Evolutionary conservation across 2,329 filamentous ascomycete genomes (phyloP).

Genomic region (Cladosporium velox): DNA sequence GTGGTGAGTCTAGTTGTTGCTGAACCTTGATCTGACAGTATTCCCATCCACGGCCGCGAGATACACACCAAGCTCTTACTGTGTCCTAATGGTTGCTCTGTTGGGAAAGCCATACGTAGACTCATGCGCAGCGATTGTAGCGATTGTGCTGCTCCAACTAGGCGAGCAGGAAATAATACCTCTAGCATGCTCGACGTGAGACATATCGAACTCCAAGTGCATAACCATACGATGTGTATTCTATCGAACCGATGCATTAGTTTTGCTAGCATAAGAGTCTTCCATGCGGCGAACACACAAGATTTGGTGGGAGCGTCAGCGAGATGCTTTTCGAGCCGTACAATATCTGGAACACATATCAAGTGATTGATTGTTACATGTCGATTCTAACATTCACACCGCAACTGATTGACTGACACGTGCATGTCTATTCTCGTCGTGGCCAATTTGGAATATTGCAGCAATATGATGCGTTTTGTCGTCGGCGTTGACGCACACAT

Average conservation of each 20-base stretch:
- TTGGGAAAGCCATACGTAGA: too few species aligned
- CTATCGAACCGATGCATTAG: background rate
- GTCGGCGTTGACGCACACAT: slow-evolving; percentile 1
- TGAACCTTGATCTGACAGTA: too few species aligned
- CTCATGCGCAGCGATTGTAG: too few species aligned
- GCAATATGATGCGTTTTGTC: slow-evolving; percentile 5
- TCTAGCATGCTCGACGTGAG: too few species aligned
- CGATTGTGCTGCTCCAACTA: too few species aligned
- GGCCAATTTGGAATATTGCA: background rate
- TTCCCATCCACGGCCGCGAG: too few species aligned
- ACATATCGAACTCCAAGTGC: background rate
- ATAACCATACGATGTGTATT: background rate
- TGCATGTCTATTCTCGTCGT: background rate
- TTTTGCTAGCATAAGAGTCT: background rate
- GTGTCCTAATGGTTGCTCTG: too few species aligned
- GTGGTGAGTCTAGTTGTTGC: too few species aligned
- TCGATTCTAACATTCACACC: background rate
- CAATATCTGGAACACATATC: background rate
- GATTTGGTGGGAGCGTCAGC: background rate
- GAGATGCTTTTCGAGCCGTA: background rate
- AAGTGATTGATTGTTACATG: too few species aligned
- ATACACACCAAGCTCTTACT: too few species aligned
- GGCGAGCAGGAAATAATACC: too few species aligned
- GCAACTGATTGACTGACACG: background rate
- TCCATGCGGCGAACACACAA: background rate